phyloP scores from a whole-genome alignment of 2,329 filamentous ascomycete species.

The Nothopassalora personata region DNA sequence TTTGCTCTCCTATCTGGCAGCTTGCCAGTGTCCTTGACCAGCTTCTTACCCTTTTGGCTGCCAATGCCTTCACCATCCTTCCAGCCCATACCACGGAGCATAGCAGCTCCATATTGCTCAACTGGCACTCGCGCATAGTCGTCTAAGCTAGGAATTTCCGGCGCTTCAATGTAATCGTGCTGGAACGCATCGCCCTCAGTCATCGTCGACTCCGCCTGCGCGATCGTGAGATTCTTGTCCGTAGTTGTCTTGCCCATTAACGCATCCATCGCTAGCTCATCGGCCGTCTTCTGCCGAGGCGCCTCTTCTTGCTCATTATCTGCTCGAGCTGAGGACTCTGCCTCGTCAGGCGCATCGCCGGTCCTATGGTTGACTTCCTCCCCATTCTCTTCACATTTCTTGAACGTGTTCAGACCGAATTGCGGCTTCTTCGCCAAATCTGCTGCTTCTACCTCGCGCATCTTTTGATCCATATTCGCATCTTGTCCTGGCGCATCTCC shows the following conservation, averaged over 20 bases:
- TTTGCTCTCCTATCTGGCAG: slow-evolving; percentile 67
- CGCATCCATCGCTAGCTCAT: slow-evolving; percentile 51
- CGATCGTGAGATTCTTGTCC: slow-evolving; percentile 37
- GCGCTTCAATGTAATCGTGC: slow-evolving; percentile 63
- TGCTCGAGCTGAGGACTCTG: slow-evolving; percentile 21
- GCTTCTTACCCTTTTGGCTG: slow-evolving; percentile 42
- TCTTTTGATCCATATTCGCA: slow-evolving; percentile 20
- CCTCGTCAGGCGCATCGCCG: slow-evolving; percentile 3
- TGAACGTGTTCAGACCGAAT: slow-evolving; percentile 49
- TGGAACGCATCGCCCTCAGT: slow-evolving; percentile 30
- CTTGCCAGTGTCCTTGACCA: slow-evolving; percentile 49
- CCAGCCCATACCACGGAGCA: slow-evolving; percentile 94
- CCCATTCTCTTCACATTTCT: slow-evolving; percentile 18
- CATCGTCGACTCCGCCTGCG: slow-evolving; percentile 28
- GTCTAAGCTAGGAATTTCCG: slow-evolving; percentile 69
- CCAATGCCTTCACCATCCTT: slow-evolving; percentile 62
- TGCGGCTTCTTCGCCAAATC: slow-evolving; percentile 41
- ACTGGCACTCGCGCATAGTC: slow-evolving; percentile 87
- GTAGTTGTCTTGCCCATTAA: slow-evolving; percentile 37
- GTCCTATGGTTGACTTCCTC: slow-evolving; percentile 7
- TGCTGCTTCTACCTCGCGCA: slow-evolving; percentile 24
- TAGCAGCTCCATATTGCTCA: slow-evolving; percentile 86
- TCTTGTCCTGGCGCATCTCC: slow-evolving; percentile 24
- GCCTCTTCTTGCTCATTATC: slow-evolving; percentile 5
- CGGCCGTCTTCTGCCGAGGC: slow-evolving; percentile 44